Evolutionary conservation across 225 moss, liverwort and hornwort species (phyloP), one percentile per base, ranked within the genome.

Genomic region (Lunularia cruciata): DNA sequence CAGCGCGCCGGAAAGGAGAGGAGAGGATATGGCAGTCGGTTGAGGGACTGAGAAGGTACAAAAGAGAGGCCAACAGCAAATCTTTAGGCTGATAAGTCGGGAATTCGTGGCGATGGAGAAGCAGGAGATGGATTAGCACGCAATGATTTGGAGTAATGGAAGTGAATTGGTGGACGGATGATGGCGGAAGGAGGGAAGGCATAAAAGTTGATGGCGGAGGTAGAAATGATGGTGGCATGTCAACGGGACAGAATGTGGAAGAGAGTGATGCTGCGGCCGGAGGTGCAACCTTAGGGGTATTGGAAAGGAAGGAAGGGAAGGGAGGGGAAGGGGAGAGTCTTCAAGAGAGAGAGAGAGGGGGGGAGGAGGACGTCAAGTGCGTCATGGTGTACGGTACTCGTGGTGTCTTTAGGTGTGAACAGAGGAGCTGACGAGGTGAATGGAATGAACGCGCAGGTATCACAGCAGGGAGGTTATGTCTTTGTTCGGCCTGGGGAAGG

Each of bases 401-500:
- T 59, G 58, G 58, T 34, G 28, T 32, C n/a, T 23, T 12, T 1
- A 54, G 26, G 54, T 27, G 54, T 8, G 52, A 52, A 23, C 52
- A 8, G 25, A 20, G 23, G 12, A 25, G 52, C 52, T 52, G 25
- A 52, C 52, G 8, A 52, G 52, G 52, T 52, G 52, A 26, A 52
- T n/a, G n/a, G n/a, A n/a, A n/a, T n/a, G n/a, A n/a, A n/a, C n/a
- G n/a, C n/a, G 43, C 52, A 52, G 52, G 52, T 25, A 14, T 52
- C 1, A 52, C 15, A n/a, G 58, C 13, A 33, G 12, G 34, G 26
- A 53, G 32, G 32, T 59, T 26, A 2, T 25, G 4, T 35, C 0
- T 59, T 33, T 8, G 30, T 56, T 15, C 31, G 18, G 34, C 58
- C 35, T 28, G 58, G 58, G 58, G 58, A 35, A 18, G 58, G 58